phyloP scores from a whole-genome alignment of 768 basidiomycete species.

The Kwoniella heveanensis region DNA sequence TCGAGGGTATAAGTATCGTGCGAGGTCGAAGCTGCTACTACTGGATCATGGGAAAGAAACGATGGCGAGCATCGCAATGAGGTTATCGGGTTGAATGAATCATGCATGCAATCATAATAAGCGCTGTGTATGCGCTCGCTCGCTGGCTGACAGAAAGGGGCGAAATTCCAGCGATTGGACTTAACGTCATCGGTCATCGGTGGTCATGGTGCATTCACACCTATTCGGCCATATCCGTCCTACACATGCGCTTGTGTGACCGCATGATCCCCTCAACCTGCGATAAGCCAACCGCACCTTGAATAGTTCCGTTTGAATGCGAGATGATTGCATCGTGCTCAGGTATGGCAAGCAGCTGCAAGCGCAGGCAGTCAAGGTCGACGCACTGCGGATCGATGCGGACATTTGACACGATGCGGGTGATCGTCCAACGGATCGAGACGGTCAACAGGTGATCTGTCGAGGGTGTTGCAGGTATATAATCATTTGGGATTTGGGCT shows the following conservation, averaged over 20 bases:
- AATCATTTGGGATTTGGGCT: background rate
- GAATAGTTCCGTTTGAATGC: no score
- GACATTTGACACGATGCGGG: no score
- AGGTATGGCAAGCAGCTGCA: no score
- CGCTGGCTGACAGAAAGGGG: background rate
- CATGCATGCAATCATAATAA: background rate
- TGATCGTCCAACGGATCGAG: no score
- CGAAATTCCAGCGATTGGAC: background rate
- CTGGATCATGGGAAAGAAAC: background rate
- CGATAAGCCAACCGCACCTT: no score
- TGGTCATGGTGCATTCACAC: background rate
- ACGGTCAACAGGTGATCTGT: no score
- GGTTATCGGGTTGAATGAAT: background rate
- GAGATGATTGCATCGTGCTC: no score
- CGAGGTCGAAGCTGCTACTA: no score
- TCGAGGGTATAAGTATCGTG: no score
- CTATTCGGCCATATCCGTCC: background rate
- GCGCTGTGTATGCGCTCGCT: no score
- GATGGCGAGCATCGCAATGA: background rate
- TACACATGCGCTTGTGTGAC: background rate
- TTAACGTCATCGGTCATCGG: conserved; percentile 3
- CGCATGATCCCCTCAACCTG: background rate
- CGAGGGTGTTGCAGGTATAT: background rate
- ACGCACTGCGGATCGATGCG: no score
- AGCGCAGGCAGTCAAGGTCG: no score